Conservation (phyloP, 73 alveolate species). For the Paramecium octaurelia region DNA sequence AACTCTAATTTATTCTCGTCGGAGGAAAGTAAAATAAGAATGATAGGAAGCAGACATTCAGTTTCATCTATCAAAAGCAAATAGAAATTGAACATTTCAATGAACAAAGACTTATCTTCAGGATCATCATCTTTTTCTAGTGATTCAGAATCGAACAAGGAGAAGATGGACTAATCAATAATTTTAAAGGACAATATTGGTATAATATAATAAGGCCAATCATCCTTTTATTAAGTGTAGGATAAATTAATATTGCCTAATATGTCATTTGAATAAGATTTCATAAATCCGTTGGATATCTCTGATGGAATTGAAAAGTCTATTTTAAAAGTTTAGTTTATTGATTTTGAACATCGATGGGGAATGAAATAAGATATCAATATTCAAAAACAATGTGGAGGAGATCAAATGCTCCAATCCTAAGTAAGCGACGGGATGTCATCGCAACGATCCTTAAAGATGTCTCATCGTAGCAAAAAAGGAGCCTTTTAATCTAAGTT, state of each 20-base stretch:
- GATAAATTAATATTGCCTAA: background rate
- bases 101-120: background rate
- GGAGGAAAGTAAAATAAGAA: background rate
- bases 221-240: background rate
- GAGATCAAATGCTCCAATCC: background rate
- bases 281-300: background rate
- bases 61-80: slow-evolving; percentile 7
- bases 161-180: background rate
- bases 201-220: background rate
- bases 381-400: background rate
- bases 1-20: background rate
- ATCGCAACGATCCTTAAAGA: background rate
- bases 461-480: background rate
- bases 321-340: background rate
- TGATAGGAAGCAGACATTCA: background rate
- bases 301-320: background rate
- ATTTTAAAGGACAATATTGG: background rate
- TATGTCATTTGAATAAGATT: background rate
- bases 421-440: background rate
- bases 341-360: background rate
- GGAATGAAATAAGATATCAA: background rate
- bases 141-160: background rate
- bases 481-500: background rate
- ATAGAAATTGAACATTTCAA: background rate
- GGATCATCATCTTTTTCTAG: background rate